Conservation (phyloP, 2,329 filamentous ascomycete genomes). For the Cladophialophora yegresii region DNA sequence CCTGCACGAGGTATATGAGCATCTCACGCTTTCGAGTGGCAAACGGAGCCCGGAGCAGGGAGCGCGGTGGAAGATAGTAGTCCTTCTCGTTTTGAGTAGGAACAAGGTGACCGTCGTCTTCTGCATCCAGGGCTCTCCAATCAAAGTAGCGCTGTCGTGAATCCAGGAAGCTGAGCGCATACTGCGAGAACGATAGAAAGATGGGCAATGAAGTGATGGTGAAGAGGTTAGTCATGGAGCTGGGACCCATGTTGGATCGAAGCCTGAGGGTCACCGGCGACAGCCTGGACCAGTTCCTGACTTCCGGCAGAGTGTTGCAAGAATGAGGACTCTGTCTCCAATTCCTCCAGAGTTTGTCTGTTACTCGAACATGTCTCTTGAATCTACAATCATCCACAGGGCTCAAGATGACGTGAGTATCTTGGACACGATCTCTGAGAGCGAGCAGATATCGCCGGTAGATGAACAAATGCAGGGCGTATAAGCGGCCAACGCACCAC, state of each 20-base stretch:
- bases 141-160: not conserved
- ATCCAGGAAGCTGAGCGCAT: not conserved
- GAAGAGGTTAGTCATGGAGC: not conserved
- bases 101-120: not conserved
- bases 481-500: not conserved
- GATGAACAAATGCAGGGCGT: not conserved
- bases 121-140: not conserved
- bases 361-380: not conserved
- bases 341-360: not conserved
- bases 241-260: not conserved
- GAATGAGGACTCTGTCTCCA: not conserved
- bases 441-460: not conserved
- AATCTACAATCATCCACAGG: not conserved
- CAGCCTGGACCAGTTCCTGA: not conserved
- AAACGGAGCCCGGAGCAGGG: not conserved
- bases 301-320: not conserved
- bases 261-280: not conserved
- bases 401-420: not conserved
- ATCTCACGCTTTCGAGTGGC: not conserved
- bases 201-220: not conserved
- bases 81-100: not conserved
- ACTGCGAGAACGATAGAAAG: not conserved
- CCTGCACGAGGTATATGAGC: not conserved
- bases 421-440: not conserved
- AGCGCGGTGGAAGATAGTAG: not conserved